Evolutionary conservation across 2,329 filamentous ascomycete species (phyloP).

Genomic region (Falciphora oryzae): DNA sequence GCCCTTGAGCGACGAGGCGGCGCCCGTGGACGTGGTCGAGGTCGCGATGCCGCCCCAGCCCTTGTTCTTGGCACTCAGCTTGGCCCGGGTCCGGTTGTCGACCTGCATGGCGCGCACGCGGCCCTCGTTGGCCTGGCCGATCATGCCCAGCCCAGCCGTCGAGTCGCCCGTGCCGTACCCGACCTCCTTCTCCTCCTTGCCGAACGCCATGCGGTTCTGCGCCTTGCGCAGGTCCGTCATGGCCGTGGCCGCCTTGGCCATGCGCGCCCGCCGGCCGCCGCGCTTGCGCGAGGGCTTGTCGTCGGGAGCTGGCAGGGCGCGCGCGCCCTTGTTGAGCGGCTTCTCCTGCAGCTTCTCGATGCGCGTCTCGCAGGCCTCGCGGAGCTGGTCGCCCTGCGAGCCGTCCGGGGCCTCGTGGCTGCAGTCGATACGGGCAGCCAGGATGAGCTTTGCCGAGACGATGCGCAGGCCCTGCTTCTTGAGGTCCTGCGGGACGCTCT

Average conservation of each 20-base stretch:
- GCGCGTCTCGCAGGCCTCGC: slow-evolving; percentile 74
- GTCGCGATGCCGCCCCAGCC: slow-evolving; percentile 70
- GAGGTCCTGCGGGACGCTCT: slow-evolving; percentile 75
- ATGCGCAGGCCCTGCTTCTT: slow-evolving; percentile 94
- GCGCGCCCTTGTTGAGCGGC: slow-evolving; percentile 78
- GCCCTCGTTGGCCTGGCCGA: slow-evolving; percentile 83
- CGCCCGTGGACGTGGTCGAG: slow-evolving; percentile 55
- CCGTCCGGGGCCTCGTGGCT: slow-evolving; percentile 79
- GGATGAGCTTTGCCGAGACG: slow-evolving; percentile 83
- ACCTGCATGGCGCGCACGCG: slow-evolving; percentile 82
- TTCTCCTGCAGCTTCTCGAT: slow-evolving; percentile 91
- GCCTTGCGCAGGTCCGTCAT: slow-evolving; percentile 96
- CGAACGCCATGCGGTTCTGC: slow-evolving; percentile 93
- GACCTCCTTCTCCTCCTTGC: slow-evolving; percentile 89
- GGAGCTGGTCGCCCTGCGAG: slow-evolving; percentile 74
- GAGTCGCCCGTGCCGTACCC: slow-evolving; percentile 83
- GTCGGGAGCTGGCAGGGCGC: slow-evolving; percentile 85
- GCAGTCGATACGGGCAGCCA: slow-evolving; percentile 88
- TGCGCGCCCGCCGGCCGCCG: slow-evolving; percentile 80
- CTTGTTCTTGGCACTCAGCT: slow-evolving; percentile 90
- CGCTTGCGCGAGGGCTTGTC: slow-evolving; percentile 93
- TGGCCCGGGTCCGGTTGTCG: slow-evolving; percentile 87
- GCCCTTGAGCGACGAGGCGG: slow-evolving; percentile 74
- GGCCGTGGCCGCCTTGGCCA: slow-evolving; percentile 92
- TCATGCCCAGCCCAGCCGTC: slow-evolving; percentile 90